These are phyloP conservation scores for Xerocomellus dryophilus DNA, from an alignment of 768 basidiomycete species.

Conservation along the genomic window DNA sequence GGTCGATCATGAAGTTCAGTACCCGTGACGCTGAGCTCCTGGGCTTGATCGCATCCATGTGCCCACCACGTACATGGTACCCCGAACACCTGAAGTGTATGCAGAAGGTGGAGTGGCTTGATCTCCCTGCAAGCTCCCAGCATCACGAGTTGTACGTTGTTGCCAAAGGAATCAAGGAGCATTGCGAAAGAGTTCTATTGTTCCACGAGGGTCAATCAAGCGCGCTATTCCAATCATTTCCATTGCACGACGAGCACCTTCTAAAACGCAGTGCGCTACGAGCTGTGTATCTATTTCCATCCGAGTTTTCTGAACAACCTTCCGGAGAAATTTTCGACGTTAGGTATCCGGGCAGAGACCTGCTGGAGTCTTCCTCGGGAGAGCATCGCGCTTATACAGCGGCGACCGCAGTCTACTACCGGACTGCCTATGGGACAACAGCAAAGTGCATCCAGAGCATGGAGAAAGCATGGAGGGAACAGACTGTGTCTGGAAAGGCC, in stretches of 20 bases:
- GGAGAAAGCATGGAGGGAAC: slow-evolving; percentile 6
- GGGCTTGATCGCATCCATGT: slow-evolving; percentile 33
- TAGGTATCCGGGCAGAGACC: slow-evolving; percentile 13
- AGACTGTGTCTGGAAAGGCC: background rate
- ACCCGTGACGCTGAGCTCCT: slow-evolving; percentile 32
- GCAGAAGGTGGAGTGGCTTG: slow-evolving; percentile 13
- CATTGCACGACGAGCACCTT: slow-evolving; percentile 7
- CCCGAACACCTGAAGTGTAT: slow-evolving; percentile 23
- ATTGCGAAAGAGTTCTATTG: slow-evolving; percentile 18
- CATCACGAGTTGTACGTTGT: slow-evolving; percentile 22
- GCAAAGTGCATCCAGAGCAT: background rate
- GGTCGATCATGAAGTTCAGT: slow-evolving; percentile 41
- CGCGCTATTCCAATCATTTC: slow-evolving; percentile 5
- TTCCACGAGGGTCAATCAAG: slow-evolving; percentile 5
- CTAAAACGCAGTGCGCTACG: slow-evolving; percentile 20
- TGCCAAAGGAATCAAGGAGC: slow-evolving; percentile 28
- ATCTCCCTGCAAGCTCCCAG: slow-evolving; percentile 28
- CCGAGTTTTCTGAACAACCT: slow-evolving; percentile 4
- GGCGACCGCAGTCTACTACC: slow-evolving; percentile 6
- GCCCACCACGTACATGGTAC: slow-evolving; percentile 39
- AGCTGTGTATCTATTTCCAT: slow-evolving; percentile 12
- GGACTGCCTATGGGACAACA: background rate
- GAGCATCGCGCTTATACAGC: slow-evolving; percentile 20
- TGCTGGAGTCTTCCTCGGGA: background rate
- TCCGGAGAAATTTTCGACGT: background rate